Conservation (phyloP, 2,329 filamentous ascomycete genomes). For the Rhexocercosporidium sp. region DNA sequence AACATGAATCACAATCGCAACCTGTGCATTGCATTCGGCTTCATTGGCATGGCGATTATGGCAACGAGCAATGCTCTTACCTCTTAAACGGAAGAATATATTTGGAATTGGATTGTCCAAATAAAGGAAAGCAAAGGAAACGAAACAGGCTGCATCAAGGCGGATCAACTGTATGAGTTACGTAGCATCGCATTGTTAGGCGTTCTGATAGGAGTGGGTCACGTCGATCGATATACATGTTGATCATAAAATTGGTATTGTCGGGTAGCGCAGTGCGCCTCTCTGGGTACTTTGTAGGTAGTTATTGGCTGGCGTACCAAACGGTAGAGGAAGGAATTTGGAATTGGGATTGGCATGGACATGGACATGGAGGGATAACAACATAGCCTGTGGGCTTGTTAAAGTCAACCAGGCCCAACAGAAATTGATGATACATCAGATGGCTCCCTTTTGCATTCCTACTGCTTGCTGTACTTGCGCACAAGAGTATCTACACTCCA, state of each 20-base stretch:
- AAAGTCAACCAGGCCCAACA: too few species aligned
- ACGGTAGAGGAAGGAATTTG: background rate
- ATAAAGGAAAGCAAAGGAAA: background rate
- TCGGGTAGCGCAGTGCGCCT: background rate
- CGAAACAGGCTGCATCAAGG: background rate
- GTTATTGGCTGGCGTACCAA: background rate
- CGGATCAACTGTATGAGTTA: constrained; percentile 14
- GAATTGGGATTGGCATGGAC: background rate
- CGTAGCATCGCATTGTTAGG: constrained; percentile 8
- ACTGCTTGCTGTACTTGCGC: too few species aligned
- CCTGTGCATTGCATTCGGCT: constrained; percentile 79
- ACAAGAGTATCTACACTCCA: too few species aligned
- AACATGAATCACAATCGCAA: constrained; percentile 80
- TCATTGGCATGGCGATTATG: constrained; percentile 85
- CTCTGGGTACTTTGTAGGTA: background rate
- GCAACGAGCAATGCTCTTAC: constrained; percentile 85
- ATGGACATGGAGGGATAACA: background rate
- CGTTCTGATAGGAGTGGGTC: constrained; percentile 1
- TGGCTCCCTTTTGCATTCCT: too few species aligned
- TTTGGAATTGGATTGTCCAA: background rate
- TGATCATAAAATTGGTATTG: background rate
- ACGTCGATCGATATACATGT: background rate
- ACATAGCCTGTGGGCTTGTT: background rate
- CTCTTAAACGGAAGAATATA: constrained; percentile 48
- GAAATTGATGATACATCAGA: background rate